Base-by-base conservation (phyloP, 306 rosid species). In the Neltuma alba region DNA sequence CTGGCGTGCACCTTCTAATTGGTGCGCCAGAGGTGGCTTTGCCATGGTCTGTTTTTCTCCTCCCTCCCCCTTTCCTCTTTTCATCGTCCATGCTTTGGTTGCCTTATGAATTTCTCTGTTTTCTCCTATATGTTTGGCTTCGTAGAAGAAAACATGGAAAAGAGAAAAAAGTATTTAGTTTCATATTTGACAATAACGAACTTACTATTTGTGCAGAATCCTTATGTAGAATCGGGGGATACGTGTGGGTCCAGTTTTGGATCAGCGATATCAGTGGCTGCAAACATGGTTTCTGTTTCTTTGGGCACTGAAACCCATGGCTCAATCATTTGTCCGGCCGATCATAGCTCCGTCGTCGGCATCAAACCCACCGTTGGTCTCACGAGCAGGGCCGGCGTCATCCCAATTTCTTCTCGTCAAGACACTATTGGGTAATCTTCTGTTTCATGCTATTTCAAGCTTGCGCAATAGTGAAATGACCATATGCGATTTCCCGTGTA, bases 231-330 rank as follows among this genome's bases (percentile, higher is more conserved):
- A 28, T 50, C 23, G 1, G 75, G 83, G 18, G 74, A 78, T 44
- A 82, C 97, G 48, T 89, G 97, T 8, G 92, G 93, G 0, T 92
- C 96, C 2, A 92, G 97, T 77, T 83, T 70, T 54, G 96, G 96
- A 41, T 58, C 93, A 0, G 88, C 94, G 7, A 82, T 92, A 45
- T 83, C 96, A 9, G 94, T 88, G 62, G 97, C 94, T 1, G 79
- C 94, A n/a, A 88, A 91, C 74, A 74, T 92, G 92, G 96, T 69
- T 37, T 45, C 91, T 36, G 84, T 88, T 75, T 81, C 97, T 4
- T 30, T 88, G 27, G 96, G 91, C 31, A 91, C 93, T 12, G 94
- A 91, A 79, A 91, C 96, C 0, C 76, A 89, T 65, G 91, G 91
- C 41, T 90, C 93, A 0, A 78, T 89, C 27, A 62, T 92, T 47